Evolutionary conservation across 139 green algal species (phyloP).

Genomic region (Closterium sp.): DNA sequence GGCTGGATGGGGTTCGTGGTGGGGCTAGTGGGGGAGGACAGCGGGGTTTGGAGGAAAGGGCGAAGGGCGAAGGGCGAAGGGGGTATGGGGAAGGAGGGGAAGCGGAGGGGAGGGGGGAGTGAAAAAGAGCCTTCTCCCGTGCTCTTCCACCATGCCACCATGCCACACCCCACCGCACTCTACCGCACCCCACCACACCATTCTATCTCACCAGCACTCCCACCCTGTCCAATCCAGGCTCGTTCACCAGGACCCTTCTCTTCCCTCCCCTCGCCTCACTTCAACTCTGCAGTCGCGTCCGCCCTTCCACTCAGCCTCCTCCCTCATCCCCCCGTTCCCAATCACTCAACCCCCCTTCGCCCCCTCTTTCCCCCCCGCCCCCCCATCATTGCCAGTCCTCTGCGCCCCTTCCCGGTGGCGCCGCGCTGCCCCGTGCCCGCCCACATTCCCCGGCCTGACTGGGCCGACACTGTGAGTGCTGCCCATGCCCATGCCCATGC

Average conservation of each 20-base stretch:
- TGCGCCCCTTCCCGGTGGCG: constrained; percentile 75
- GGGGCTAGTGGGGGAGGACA: neutral
- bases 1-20: too few species aligned
- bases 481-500: too few species aligned
- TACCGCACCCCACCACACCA: neutral
- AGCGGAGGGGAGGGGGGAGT: neutral
- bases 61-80: neutral
- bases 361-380: neutral
- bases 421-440: constrained; percentile 65
- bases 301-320: too few species aligned
- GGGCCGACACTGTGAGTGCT: constrained; percentile 35
- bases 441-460: constrained; percentile 51
- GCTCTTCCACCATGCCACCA: neutral
- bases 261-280: neutral
- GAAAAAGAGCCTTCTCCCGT: too few species aligned
- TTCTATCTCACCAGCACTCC: too few species aligned
- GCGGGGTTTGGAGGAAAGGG: neutral
- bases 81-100: neutral
- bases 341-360: neutral
- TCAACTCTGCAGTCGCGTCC: too few species aligned
- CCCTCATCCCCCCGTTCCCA: neutral
- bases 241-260: too few species aligned
- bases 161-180: neutral
- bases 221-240: too few species aligned
- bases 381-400: constrained; percentile 39